phyloP scores from a whole-genome alignment of 257 asterid genomes.

The Knoxia roxburghii region DNA sequence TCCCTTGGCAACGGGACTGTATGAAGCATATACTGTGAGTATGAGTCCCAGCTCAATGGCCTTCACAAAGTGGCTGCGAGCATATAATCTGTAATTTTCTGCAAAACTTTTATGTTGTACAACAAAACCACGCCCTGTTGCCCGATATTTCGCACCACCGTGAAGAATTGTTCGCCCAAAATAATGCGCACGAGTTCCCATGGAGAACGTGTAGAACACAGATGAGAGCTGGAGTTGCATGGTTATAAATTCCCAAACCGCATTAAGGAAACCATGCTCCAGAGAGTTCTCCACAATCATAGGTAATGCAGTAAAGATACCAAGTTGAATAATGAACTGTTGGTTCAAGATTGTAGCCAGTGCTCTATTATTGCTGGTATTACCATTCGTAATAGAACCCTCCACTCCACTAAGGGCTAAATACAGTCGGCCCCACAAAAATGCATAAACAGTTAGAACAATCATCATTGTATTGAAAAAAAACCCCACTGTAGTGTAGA shows the following conservation, averaged over 20 bases:
- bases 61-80: slow-evolving; percentile 95
- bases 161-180: slow-evolving; percentile 96
- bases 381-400: slow-evolving; percentile 42
- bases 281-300: slow-evolving; percentile 96
- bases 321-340: slow-evolving; percentile 93
- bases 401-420: slow-evolving; percentile 95
- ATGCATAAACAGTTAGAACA: slow-evolving; percentile 84
- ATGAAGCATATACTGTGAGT: slow-evolving; percentile 80
- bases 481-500: slow-evolving; percentile 90
- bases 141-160: slow-evolving; percentile 98
- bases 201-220: slow-evolving; percentile 87
- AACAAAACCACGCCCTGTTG: slow-evolving; percentile 98
- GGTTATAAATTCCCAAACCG: slow-evolving; percentile 88
- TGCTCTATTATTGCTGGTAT: slow-evolving; percentile 63
- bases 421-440: slow-evolving; percentile 97
- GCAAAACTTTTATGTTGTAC: slow-evolving; percentile 92
- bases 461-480: slow-evolving; percentile 97
- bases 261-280: slow-evolving; percentile 89
- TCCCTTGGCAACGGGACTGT: slow-evolving; percentile 82
- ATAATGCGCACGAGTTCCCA: slow-evolving; percentile 99
- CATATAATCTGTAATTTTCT: slow-evolving; percentile 82
- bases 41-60: slow-evolving; percentile 93
- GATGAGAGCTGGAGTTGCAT: slow-evolving; percentile 98
- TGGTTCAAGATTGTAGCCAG: slow-evolving; percentile 95
- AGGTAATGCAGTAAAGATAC: slow-evolving; percentile 89